Evolutionary conservation across 257 asterid species (phyloP), one percentile per base, ranked within the genome.

Genomic region (Solanum piurae): DNA sequence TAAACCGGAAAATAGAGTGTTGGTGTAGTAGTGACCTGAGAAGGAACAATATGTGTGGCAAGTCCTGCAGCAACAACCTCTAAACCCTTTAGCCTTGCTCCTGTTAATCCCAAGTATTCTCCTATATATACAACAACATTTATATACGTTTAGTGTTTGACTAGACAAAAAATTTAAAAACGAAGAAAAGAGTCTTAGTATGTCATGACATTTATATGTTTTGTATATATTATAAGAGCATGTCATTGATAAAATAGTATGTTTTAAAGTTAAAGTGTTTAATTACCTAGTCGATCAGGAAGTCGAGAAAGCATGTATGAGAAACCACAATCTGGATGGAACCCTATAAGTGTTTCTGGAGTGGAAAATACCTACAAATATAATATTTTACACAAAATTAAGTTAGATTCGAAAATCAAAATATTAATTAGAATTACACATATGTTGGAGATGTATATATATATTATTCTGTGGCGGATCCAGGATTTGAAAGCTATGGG

Each of bases 271-370:
- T 18, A 52, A 16, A 52, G 9, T 52, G n/a, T 18, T 52, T 16
- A 52, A 52, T 52, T 52, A 60, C 98, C 99, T 37, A 96, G 90
- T 90, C 91, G 89, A 83, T 95, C 98, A 27, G 95, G 95, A 80
- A 96, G 95, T 86, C 86, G 97, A 5, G 98, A 93, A 49, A 91
- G 94, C 9, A 93, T 92, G 92, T 94, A 96, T 3, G 99, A 96
- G 91, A 96, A 94, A 89, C 99, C 90, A 92, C 98, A 94, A 89
- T 96, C 98, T 23, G 98, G 93, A 62, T 96, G 98, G 90, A 93
- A 95, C 44, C 99, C 99, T 84, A 96, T 88, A 88, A 98, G 91
- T 73, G 98, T 98, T 91, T 96, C 99, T 37, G 99, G 98, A 85
- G 98, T 96, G 16, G 98, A 91, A 88, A 95, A 86, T 94, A 94